These are phyloP conservation scores for Moniliella sp. DNA, from an alignment of 1,284 basidiomycete species.

Conservation along the genomic window DNA sequence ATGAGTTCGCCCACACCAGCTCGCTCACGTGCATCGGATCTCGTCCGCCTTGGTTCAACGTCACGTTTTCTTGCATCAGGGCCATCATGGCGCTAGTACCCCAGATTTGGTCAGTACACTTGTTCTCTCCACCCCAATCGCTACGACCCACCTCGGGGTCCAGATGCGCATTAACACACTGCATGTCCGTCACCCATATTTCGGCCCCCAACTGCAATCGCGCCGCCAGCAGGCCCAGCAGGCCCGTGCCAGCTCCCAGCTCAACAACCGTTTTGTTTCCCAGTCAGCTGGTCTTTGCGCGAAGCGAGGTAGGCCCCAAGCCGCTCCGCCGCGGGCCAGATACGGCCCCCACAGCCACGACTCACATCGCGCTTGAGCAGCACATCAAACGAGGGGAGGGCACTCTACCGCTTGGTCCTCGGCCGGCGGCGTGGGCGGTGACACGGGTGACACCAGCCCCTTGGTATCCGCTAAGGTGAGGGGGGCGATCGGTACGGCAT, in stretches of 20 bases:
- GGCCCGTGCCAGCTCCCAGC: conserved; percentile 62
- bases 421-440: too few species aligned
- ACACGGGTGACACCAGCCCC: too few species aligned
- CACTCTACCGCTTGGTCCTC: too few species aligned
- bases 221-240: conserved; percentile 64
- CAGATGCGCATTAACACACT: too few species aligned
- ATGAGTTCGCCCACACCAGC: conserved; percentile 27
- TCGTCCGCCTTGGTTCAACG: conserved; percentile 7
- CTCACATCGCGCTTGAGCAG: conserved; percentile 49
- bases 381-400: conserved; percentile 17
- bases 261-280: conserved; percentile 44
- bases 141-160: too few species aligned
- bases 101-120: too few species aligned
- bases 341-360: conserved; percentile 69
- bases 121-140: too few species aligned
- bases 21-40: conserved; percentile 7
- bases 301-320: conserved; percentile 22
- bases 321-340: conserved; percentile 80
- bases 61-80: conserved; percentile 17
- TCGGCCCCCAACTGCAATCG: conserved; percentile 41
- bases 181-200: conserved; percentile 67
- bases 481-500: background rate
- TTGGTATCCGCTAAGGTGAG: background rate
- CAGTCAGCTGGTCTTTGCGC: background rate
- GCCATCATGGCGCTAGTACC: conserved; percentile 23